These are phyloP conservation scores for Phytophthora hibernalis DNA, from an alignment of 352 stramenopile species.

Conservation along the genomic window DNA sequence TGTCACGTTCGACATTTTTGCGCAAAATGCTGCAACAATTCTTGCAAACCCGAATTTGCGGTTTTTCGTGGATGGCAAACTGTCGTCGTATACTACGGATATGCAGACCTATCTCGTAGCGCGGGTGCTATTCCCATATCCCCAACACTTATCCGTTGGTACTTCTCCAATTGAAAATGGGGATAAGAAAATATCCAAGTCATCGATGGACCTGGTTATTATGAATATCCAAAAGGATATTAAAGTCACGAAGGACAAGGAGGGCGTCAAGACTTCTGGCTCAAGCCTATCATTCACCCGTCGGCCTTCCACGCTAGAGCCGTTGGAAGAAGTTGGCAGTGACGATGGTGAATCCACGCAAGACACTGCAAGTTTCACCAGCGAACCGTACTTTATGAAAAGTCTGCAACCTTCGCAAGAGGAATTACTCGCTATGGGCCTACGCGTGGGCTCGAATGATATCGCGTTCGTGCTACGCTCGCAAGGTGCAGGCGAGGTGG, in stretches of 20 bases:
- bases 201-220: not conserved
- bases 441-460: constrained; percentile 71
- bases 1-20: constrained; percentile 74
- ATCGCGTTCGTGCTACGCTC: constrained; percentile 69
- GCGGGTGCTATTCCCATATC: constrained; percentile 73
- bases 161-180: constrained; percentile 3
- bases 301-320: constrained; percentile 22
- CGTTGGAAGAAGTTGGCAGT: constrained; percentile 37
- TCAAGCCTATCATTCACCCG: constrained; percentile 1
- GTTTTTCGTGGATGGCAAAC: constrained; percentile 69
- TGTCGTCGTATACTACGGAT: constrained; percentile 60
- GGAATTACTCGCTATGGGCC: constrained; percentile 63
- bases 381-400: constrained; percentile 61
- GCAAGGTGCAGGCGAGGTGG: constrained; percentile 27
- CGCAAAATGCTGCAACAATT: constrained; percentile 44
- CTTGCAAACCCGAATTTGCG: constrained; percentile 63
- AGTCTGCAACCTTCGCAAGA: constrained; percentile 66
- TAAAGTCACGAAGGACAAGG: not conserved
- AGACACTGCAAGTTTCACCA: constrained; percentile 48
- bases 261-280: constrained; percentile 1
- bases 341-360: constrained; percentile 42
- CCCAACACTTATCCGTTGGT: constrained; percentile 43
- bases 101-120: constrained; percentile 74
- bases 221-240: not conserved
- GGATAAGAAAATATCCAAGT: constrained; percentile 7